Evolutionary conservation across 1,284 basidiomycete species (phyloP), one percentile per base, ranked within the genome.

Genomic region (Malassezia sympodialis): DNA sequence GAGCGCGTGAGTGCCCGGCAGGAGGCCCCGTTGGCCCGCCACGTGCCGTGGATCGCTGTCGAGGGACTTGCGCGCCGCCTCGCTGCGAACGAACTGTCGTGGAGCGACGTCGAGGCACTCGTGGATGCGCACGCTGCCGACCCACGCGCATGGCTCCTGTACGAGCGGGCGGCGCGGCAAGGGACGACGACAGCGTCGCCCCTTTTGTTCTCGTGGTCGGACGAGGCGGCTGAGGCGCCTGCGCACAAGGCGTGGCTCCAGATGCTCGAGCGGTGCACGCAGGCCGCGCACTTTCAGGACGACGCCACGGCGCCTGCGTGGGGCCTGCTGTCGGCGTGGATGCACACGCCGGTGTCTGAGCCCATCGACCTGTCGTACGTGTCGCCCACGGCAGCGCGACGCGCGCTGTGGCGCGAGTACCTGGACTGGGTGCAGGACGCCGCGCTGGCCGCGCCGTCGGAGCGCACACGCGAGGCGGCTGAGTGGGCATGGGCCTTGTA

Each of bases 1-100:
- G 59, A 54, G 8, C 57, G 54, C 6, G 60, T 63, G 2, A 52
- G 58, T 24, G 30, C 43, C 2, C 53, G 60, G 51, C 51, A 62
- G 11, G 26, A 30, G 5, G 24, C 23, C n/a, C 8, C 42, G 1
- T 44, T 34, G 26, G 37, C 32, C 17, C 23, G 14, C 7, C 48
- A 45, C 6, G 44, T 47, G 8, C 17, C 55, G 7, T 57, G 49
- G 49, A n/a, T 57, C 17, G 50, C 55, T 3, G n/a, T 52, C 3
- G 45, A 42, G 34, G 26, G 26, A 4, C 23, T 56, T 12, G 31
- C 32, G 5, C 42, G 30, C 8, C 17, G 32, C 21, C n/a, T 40
- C 27, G 27, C 3, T 1, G 27, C 11, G n/a, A 30, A 28, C 30
- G 24, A 7, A 10, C 28, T 27, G 10, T 23, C 30, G 11, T 39